A percentile compares a stretch with the other conserved stretches of the same genome.
These are phyloP conservation scores for Mortierella sp. DNA, from an alignment of 371 early-diverging fungal species.

Conservation along the genomic window DNA sequence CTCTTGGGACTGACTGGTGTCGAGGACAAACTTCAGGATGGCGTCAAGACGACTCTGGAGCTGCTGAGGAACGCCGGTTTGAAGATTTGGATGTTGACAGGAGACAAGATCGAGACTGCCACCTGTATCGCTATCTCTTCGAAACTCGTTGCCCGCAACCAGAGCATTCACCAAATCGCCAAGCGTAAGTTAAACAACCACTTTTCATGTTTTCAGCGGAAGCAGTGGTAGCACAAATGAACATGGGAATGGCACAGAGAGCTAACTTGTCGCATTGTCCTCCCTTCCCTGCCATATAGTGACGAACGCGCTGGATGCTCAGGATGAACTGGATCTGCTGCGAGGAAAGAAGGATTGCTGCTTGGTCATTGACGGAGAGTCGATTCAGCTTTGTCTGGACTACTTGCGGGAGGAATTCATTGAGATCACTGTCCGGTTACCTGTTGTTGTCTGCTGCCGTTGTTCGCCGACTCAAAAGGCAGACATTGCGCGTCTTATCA, in stretches of 20 bases:
- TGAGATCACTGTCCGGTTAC: constrained; percentile 79
- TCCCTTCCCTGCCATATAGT: constrained; percentile 58
- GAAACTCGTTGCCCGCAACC: constrained; percentile 91
- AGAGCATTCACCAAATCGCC: constrained; percentile 83
- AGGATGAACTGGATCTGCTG: constrained; percentile 77
- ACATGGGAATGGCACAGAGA: too few species aligned
- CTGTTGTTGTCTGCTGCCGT: constrained; percentile 97
- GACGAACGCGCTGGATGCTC: constrained; percentile 65
- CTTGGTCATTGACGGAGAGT: constrained; percentile 98
- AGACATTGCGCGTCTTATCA: constrained; percentile 91
- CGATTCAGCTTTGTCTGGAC: constrained; percentile 87
- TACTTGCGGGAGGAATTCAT: constrained; percentile 88
- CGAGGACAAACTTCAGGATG: constrained; percentile 98
- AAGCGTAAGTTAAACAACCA: constrained; percentile 78
- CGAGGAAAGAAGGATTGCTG: constrained; percentile 79
- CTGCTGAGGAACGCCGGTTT: constrained; percentile 96
- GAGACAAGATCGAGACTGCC: constrained; percentile 99
- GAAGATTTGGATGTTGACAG: constrained; percentile 99
- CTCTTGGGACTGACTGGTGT: constrained; percentile 99
- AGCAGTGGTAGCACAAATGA: too few species aligned
- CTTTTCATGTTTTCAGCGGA: too few species aligned
- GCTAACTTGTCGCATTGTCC: too few species aligned
- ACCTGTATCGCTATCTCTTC: constrained; percentile 97
- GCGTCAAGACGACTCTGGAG: constrained; percentile 94
- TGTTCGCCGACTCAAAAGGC: constrained; percentile 99